Evolutionary conservation across 208 protist species (phyloP), one percentile per base, ranked within the genome.

Genomic region (Leishmania tropica): DNA sequence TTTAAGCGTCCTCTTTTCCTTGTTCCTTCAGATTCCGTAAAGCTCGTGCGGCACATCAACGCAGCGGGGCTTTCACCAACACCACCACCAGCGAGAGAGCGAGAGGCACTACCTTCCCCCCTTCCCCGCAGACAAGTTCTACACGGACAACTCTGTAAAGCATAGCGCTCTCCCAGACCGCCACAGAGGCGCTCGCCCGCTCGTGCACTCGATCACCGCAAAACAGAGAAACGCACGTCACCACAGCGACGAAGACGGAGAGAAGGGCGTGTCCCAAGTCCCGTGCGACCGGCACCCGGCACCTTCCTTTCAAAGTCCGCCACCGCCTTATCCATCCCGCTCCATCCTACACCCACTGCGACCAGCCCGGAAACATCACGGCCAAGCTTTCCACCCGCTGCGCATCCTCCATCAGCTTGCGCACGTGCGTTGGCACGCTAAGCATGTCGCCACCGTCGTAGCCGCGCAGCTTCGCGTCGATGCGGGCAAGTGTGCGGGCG

Each of bases 381-480:
- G 91, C 84, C 2, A 97, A 85, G 8, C 86, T 75, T 47, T 95
- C 91, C 11, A 89, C 88, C 68, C 84, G 89, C 84, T 97, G 94
- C 60, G 94, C 92, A 42, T 85, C 83, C 70, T 91, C 87, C 42
- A 95, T 72, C 53, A 98, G 82, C 83, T 93, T 92, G 8, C 89
- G 85, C 77, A 94, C 91, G 47, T 96, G 93, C 67, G 90, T 90
- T 7, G 88, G 75, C 10, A 93, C 90, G 51, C 80, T 87, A 7
- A 96, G 83, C 37, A 87, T 56, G 40, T 96, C 93, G n/a, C 91
- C 92, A 42, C 84, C 84, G 37, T 96, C 90, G 81, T 93, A 90
- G 58, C 95, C 93, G 21, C 82, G 75, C 71, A 99, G 90, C 85
- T 99, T 99, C 60, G 96, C 91, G 1, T 88, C 85, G 24, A 98